Percentiles rank a stretch among this genome's conserved stretches.
Conservation (phyloP, 2,329 filamentous ascomycete genomes). For the Botrytis tulipae region DNA sequence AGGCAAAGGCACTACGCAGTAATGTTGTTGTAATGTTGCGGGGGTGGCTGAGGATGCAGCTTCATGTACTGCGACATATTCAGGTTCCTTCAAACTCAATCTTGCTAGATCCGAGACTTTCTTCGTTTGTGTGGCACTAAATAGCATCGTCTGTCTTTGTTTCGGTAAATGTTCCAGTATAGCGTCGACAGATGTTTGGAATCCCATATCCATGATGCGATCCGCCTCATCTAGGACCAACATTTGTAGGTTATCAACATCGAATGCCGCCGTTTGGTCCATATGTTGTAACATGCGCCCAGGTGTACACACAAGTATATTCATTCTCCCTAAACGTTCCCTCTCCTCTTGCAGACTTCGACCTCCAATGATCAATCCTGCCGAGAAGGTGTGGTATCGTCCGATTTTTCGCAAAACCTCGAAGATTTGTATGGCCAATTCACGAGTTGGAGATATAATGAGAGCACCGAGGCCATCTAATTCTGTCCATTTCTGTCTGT, state of each 20-base stretch:
- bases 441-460: slow-evolving; percentile 89
- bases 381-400: slow-evolving; percentile 84
- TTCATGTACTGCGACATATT: slow-evolving; percentile 94
- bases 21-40: slow-evolving; percentile 82
- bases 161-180: slow-evolving; percentile 88
- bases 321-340: slow-evolving; percentile 84
- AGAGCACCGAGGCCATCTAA: slow-evolving; percentile 88
- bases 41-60: slow-evolving; percentile 77
- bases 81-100: slow-evolving; percentile 82
- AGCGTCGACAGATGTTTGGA: slow-evolving; percentile 85
- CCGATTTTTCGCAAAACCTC: slow-evolving; percentile 90
- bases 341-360: slow-evolving; percentile 86
- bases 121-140: slow-evolving; percentile 94
- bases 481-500: slow-evolving; percentile 85
- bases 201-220: slow-evolving; percentile 96
- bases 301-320: slow-evolving; percentile 93
- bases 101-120: slow-evolving; percentile 89
- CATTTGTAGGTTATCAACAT: slow-evolving; percentile 87
- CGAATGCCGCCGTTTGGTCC: slow-evolving; percentile 87
- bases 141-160: slow-evolving; percentile 85
- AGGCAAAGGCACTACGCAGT: slow-evolving; percentile 78
- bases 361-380: slow-evolving; percentile 89
- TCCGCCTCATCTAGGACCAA: slow-evolving; percentile 95
- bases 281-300: slow-evolving; percentile 94
- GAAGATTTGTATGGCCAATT: slow-evolving; percentile 95